Evolutionary conservation across 495 filamentous ascomycete genomes (phyloP).

Genomic region (Cryomyces minteri): DNA sequence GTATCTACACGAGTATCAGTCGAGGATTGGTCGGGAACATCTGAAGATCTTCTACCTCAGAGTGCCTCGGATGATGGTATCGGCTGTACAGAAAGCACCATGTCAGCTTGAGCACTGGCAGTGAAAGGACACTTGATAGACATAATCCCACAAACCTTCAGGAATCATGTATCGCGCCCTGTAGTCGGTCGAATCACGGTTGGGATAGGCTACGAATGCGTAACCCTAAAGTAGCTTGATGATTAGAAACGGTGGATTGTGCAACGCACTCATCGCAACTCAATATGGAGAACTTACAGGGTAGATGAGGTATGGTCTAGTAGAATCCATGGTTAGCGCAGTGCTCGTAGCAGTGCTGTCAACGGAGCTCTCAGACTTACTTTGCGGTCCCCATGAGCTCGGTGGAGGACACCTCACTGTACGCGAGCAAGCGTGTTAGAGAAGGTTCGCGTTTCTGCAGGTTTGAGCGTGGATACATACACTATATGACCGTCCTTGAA

Average conservation of each 20-base stretch:
- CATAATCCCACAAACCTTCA: conserved; percentile 38
- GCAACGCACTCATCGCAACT: too few relatives aligned
- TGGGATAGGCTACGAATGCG: conserved; percentile 84
- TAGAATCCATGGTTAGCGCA: too few relatives aligned
- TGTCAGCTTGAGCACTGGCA: too few relatives aligned
- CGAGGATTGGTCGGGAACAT: conserved; percentile 20
- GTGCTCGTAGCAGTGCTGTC: too few relatives aligned
- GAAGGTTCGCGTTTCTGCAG: background rate
- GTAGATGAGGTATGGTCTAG: too few relatives aligned
- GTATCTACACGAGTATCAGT: conserved; percentile 66
- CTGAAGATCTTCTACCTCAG: too few relatives aligned
- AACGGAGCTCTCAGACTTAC: conserved; percentile 13
- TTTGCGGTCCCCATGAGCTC: conserved; percentile 77
- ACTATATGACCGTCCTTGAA: conserved; percentile 61
- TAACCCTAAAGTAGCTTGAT: conserved; percentile 58
- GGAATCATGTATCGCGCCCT: conserved; percentile 81
- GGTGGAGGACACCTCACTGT: conserved; percentile 2
- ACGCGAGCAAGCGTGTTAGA: background rate
- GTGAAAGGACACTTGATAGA: too few relatives aligned
- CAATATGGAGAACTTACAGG: too few relatives aligned
- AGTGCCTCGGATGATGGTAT: too few relatives aligned
- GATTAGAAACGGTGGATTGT: too few relatives aligned
- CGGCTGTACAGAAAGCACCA: too few relatives aligned
- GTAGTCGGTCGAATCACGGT: conserved; percentile 77
- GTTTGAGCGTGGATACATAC: conserved; percentile 20